These are phyloP conservation scores for Podospora australis DNA, from an alignment of 495 filamentous ascomycete genomes.

Conservation along the genomic window DNA sequence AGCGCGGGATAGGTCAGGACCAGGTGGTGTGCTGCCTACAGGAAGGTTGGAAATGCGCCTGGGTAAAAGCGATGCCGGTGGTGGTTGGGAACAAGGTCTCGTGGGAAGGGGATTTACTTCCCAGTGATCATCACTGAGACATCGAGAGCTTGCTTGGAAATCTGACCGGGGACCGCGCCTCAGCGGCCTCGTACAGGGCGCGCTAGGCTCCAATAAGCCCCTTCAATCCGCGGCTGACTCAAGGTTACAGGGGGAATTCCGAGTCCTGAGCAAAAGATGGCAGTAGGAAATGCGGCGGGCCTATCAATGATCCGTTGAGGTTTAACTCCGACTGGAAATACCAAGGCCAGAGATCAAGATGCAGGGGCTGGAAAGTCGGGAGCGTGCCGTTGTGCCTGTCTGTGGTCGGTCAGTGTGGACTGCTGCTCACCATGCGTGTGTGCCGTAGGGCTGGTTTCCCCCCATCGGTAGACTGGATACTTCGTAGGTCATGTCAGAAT, in stretches of 20 bases:
- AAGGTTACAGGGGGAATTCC: background rate
- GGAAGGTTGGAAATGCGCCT: constrained; percentile 6
- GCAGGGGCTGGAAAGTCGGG: constrained; percentile 9
- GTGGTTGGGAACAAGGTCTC: constrained; percentile 6
- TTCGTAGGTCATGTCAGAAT: constrained; percentile 7
- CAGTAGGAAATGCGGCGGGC: no score
- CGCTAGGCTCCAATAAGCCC: constrained; percentile 1
- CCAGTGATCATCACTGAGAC: background rate
- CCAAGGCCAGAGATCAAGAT: no score
- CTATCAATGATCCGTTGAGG: constrained; percentile 20
- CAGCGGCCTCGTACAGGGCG: background rate
- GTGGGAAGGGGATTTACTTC: constrained; percentile 1
- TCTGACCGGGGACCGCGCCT: constrained; percentile 3
- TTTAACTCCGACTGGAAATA: no score
- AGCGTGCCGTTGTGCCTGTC: background rate
- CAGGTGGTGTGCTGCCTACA: constrained; percentile 5
- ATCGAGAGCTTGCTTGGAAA: constrained; percentile 9
- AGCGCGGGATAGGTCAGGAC: background rate
- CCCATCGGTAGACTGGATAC: no score
- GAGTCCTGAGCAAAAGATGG: background rate
- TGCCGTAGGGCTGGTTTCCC: constrained; percentile 17
- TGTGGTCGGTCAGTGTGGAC: no score
- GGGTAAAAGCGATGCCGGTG: background rate
- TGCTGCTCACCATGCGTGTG: no score
- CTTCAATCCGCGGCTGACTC: constrained; percentile 9